Evolutionary conservation across 768 basidiomycete genomes (phyloP).

Genomic region (Crepidotus variabilis): DNA sequence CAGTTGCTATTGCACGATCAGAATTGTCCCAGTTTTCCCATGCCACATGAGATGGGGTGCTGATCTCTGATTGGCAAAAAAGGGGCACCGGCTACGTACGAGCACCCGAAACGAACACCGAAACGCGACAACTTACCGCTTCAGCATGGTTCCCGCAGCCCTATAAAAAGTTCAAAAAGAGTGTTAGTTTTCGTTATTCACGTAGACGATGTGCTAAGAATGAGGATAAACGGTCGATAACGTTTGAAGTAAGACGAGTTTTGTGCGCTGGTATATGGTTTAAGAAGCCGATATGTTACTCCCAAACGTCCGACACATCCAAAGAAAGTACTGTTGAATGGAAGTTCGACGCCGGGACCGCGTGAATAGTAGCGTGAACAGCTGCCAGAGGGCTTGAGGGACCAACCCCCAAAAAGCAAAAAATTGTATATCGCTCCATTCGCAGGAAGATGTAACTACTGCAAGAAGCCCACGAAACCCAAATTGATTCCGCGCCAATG

Average conservation of each 20-base stretch:
- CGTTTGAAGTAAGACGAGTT: too few species aligned
- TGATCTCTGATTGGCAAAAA: slow-evolving; percentile 3
- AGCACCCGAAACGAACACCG: neutral
- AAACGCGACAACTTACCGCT: slow-evolving; percentile 38
- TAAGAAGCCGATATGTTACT: too few species aligned
- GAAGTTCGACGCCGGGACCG: too few species aligned
- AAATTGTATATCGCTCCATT: neutral
- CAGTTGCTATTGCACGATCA: slow-evolving; percentile 1
- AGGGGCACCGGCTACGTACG: neutral
- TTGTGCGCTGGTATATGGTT: too few species aligned
- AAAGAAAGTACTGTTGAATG: too few species aligned
- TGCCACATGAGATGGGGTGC: neutral
- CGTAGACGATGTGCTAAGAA: neutral
- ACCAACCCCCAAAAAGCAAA: neutral
- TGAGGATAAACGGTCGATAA: neutral
- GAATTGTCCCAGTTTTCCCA: neutral
- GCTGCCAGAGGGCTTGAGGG: neutral
- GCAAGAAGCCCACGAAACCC: neutral
- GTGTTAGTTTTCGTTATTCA: neutral
- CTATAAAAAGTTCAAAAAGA: slow-evolving; percentile 32
- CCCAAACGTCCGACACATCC: too few species aligned
- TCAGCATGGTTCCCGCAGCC: slow-evolving; percentile 71
- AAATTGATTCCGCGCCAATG: neutral
- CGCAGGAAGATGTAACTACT: neutral
- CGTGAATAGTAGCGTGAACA: too few species aligned